phyloP scores from a whole-genome alignment of 345 rosid genomes.

The Rhizophora mangle region DNA sequence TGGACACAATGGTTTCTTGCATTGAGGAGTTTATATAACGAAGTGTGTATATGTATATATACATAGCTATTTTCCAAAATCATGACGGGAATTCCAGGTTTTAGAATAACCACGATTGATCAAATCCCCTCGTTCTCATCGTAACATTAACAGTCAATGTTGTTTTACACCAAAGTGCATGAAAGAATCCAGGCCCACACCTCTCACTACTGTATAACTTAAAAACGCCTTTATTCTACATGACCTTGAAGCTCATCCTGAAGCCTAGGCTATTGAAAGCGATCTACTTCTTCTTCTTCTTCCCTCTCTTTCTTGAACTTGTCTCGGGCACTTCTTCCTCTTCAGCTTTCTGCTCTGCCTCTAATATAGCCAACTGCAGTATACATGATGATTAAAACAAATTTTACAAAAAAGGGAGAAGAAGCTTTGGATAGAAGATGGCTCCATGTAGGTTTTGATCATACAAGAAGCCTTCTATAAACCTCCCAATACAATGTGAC shows the following conservation, averaged over 20 bases:
- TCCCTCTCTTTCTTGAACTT: conserved; percentile 64
- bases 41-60: too few species aligned
- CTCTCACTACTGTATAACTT: too few species aligned
- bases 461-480: background rate
- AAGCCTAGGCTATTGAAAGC: conserved; percentile 10
- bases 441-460: background rate
- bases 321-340: conserved; percentile 78
- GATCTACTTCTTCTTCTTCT: conserved; percentile 39
- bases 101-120: too few species aligned
- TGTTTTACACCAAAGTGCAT: too few species aligned
- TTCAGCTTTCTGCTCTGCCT: conserved; percentile 94
- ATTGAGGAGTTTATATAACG: too few species aligned
- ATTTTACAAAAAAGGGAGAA: background rate
- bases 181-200: too few species aligned
- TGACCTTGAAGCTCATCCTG: background rate
- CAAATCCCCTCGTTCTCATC: too few species aligned
- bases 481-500: background rate
- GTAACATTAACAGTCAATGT: too few species aligned
- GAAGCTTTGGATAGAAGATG: background rate
- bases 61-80: too few species aligned
- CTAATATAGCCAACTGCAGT: conserved; percentile 66
- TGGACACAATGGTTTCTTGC: too few species aligned
- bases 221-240: too few species aligned
- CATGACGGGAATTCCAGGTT: too few species aligned
- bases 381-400: background rate